Conservation (phyloP, 169 alveolate species). For the Plasmodium falciparum region DNA sequence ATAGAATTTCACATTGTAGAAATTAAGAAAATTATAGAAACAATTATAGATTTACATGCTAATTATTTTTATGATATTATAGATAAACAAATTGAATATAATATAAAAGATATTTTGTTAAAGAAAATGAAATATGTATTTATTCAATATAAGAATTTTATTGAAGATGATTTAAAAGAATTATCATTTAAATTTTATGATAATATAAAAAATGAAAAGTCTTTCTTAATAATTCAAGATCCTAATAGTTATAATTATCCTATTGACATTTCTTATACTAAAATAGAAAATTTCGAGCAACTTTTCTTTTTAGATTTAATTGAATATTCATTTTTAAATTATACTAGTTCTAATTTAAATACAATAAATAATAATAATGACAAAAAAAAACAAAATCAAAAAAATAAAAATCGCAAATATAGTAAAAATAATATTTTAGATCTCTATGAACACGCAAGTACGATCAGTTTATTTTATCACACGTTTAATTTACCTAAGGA, state of each 20-base stretch:
- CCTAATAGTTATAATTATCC: slow-evolving; percentile 51
- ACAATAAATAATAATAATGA: background rate
- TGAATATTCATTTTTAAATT: slow-evolving; percentile 41
- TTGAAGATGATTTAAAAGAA: slow-evolving; percentile 33
- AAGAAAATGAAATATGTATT: slow-evolving; percentile 50
- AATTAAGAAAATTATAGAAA: slow-evolving; percentile 23
- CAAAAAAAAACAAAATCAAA: slow-evolving; percentile 21
- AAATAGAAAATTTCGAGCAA: slow-evolving; percentile 40
- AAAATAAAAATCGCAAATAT: background rate
- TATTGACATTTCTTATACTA: slow-evolving; percentile 52
- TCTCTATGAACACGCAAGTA: too few relatives aligned
- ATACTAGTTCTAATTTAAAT: slow-evolving; percentile 41
- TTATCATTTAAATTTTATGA: slow-evolving; percentile 30
- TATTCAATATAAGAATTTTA: slow-evolving; percentile 48
- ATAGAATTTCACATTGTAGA: slow-evolving; percentile 22
- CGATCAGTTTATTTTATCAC: slow-evolving; percentile 35
- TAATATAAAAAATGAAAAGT: slow-evolving; percentile 38
- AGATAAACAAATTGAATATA: slow-evolving; percentile 26
- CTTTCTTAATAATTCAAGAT: slow-evolving; percentile 44
- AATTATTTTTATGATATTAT: slow-evolving; percentile 62
- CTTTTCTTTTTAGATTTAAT: slow-evolving; percentile 53
- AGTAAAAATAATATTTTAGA: too few relatives aligned
- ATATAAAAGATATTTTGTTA: slow-evolving; percentile 33
- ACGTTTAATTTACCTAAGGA: slow-evolving; percentile 46
- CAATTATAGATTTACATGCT: slow-evolving; percentile 18